Conservation (phyloP, 2,329 filamentous ascomycete species). For the Tolypocladium ovalisporum region DNA sequence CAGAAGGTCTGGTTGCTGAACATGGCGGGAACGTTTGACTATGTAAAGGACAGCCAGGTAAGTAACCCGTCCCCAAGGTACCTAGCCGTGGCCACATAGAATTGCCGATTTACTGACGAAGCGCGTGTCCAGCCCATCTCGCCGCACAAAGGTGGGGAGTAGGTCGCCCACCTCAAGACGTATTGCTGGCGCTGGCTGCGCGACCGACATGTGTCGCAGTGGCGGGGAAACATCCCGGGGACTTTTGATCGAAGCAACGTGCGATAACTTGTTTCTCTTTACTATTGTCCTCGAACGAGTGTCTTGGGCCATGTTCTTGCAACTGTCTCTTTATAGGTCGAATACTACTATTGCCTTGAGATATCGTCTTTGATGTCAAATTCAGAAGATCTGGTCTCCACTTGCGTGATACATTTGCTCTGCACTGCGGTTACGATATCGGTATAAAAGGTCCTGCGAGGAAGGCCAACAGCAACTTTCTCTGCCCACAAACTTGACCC, state of each 20-base stretch:
- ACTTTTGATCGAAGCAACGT: background rate
- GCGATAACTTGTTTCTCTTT: background rate
- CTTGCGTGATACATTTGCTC: background rate
- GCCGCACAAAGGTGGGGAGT: constrained; percentile 28
- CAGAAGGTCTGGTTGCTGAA: constrained; percentile 32
- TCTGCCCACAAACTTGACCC: background rate
- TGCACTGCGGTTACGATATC: background rate
- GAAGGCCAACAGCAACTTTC: background rate
- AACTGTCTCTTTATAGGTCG: background rate
- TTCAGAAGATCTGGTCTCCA: background rate
- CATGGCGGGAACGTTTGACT: constrained; percentile 39
- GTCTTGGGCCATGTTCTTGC: background rate
- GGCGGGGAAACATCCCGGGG: background rate
- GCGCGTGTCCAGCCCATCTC: constrained; percentile 23
- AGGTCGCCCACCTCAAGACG: constrained; percentile 23
- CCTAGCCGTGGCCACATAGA: background rate
- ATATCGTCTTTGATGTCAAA: no score
- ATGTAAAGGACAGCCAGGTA: constrained; percentile 31
- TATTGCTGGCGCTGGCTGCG: constrained; percentile 22
- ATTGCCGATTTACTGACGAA: background rate
- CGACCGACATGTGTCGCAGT: background rate
- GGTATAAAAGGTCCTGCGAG: background rate
- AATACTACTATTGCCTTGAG: background rate
- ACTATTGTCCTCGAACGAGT: background rate
- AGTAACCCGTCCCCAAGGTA: constrained; percentile 3